Conservation (phyloP, 306 rosid genomes). For the Lagenaria siceraria region DNA sequence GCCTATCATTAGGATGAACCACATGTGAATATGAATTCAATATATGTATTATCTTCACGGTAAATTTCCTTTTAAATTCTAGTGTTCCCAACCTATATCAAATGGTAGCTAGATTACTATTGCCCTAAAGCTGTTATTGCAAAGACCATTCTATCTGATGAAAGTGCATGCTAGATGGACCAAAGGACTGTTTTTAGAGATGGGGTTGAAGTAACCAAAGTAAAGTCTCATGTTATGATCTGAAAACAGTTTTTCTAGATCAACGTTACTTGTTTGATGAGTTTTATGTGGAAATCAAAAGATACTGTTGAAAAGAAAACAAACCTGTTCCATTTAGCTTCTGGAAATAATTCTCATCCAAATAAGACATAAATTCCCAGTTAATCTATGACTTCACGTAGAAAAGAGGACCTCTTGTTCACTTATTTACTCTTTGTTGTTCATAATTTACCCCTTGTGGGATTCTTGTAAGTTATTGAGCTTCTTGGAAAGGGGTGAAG, state of each 20-base stretch:
- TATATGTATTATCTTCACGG: neutral
- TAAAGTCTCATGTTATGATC: too few relatives aligned
- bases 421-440: neutral
- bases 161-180: neutral
- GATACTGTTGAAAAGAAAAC: too few relatives aligned
- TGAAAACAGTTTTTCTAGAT: too few relatives aligned
- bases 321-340: neutral
- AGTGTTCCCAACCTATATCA: neutral
- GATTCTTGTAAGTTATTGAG: neutral
- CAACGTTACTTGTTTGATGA: too few relatives aligned
- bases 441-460: neutral
- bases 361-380: neutral
- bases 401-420: neutral
- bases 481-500: neutral
- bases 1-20: neutral
- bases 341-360: neutral
- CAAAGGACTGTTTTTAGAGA: neutral
- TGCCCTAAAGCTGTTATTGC: neutral
- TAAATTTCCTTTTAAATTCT: neutral
- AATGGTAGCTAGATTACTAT: neutral
- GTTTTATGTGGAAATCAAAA: too few relatives aligned
- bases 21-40: neutral
- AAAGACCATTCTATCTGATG: neutral
- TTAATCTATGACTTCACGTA: neutral
- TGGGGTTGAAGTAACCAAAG: too few relatives aligned